Conservation (phyloP, 2,329 filamentous ascomycete genomes). For the Teratosphaeria destructans region DNA sequence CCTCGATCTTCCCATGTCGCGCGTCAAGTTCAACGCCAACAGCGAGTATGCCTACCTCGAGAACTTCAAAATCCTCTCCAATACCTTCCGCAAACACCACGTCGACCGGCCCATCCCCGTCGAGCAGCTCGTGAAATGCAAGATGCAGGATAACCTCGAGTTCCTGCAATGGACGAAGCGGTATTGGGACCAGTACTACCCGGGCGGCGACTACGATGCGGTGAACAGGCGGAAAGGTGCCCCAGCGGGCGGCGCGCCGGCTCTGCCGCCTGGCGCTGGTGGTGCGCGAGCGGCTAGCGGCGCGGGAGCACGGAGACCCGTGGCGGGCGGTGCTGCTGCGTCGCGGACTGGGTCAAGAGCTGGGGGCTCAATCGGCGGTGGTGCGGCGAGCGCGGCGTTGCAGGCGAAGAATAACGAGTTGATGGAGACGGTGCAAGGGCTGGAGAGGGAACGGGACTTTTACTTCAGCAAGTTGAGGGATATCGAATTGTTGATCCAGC, state of each 20-base stretch:
- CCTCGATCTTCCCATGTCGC: conserved; percentile 85
- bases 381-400: conserved; percentile 57
- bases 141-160: conserved; percentile 99
- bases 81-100: conserved; percentile 72
- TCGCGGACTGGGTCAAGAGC: conserved; percentile 36
- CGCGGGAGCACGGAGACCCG: conserved; percentile 38
- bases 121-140: conserved; percentile 85
- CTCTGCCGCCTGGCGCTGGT: conserved; percentile 30
- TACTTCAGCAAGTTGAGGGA: conserved; percentile 98
- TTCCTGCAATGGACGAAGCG: conserved; percentile 95
- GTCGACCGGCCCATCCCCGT: conserved; percentile 87
- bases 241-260: conserved; percentile 43
- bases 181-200: conserved; percentile 98
- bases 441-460: conserved; percentile 95
- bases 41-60: conserved; percentile 94
- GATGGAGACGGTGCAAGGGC: conserved; percentile 88
- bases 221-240: conserved; percentile 72
- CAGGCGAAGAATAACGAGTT: conserved; percentile 77
- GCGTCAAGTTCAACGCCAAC: conserved; percentile 97
- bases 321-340: conserved; percentile 42
- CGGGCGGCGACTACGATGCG: conserved; percentile 93
- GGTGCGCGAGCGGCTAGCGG: conserved; percentile 44
- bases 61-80: conserved; percentile 96
- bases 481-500: conserved; percentile 89
- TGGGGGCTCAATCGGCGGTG: conserved; percentile 28